These are phyloP conservation scores for Helianthus tuberosus DNA, from an alignment of 129 eudicot species.

Conservation along the genomic window DNA sequence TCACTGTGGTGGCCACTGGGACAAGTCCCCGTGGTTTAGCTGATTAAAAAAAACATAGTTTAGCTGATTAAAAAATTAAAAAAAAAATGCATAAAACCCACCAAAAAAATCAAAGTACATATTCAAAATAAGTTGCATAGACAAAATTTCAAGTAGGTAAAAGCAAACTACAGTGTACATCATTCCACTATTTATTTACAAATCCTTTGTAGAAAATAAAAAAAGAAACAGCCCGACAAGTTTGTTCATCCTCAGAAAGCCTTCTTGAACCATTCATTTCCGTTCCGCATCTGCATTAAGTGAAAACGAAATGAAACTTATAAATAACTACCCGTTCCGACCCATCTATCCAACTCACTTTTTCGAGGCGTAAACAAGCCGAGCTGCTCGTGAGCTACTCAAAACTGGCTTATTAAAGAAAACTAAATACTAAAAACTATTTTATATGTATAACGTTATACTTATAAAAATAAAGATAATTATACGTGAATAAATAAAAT, in stretches of 20 bases:
- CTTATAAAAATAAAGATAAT: too few species aligned
- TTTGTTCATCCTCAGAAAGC: conserved; percentile 2
- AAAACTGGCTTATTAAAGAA: too few species aligned
- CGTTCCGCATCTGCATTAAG: conserved; percentile 19
- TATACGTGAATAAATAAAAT: too few species aligned
- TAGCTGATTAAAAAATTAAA: too few species aligned
- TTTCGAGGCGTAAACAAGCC: too few species aligned
- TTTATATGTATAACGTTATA: too few species aligned
- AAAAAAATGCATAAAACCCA: neutral
- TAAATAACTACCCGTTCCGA: too few species aligned
- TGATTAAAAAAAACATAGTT: too few species aligned
- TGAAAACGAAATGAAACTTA: neutral
- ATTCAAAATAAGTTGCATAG: conserved; percentile 7
- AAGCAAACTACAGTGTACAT: conserved; percentile 23
- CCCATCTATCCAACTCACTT: too few species aligned
- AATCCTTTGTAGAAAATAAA: conserved; percentile 4
- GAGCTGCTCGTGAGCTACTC: neutral
- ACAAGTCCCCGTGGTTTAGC: too few species aligned
- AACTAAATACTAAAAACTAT: too few species aligned
- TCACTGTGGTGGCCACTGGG: too few species aligned
- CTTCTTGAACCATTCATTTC: conserved; percentile 13
- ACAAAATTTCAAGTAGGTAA: conserved; percentile 23
- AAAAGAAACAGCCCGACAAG: neutral
- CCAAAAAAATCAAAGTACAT: neutral
- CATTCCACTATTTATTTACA: conserved; percentile 41